Base-by-base conservation (phyloP, 1,139 yeast species). In the Suhomyces wounanorum region DNA sequence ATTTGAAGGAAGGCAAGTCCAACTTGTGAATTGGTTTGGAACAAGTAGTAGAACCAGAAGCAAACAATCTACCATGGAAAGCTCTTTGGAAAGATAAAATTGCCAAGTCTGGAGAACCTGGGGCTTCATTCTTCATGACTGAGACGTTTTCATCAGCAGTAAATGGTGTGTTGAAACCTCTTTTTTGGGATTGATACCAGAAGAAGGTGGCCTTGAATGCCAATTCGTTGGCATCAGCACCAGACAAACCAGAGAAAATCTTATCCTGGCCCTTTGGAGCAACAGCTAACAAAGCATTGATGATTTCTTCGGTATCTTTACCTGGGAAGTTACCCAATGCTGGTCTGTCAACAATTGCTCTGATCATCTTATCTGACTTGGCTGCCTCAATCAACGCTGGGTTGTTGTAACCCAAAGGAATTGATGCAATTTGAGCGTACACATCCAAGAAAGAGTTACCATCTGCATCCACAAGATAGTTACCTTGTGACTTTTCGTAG, bases 171-270 rank as follows among this genome's bases (percentile, higher is more conserved):
- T 65, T 60, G 61, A 70, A 77, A 40, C 83, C 81, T 70, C 92
- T 82, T 70, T 75, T 75, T 64, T 81, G 72, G 48, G 82, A 70
- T 63, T 84, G 88, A 68, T 85, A 85, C 77, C 86, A 85, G 75
- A 87, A 82, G 68, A 87, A 87, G 9, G 89, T 89, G 48, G 95
- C 94, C 73, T 87, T 87, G 78, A 84, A 87, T 10, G 95, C 95
- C 65, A 86, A 79, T 69, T 87, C 95, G 65, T 85, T 86, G 58
- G 95, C 95, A 65, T 87, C 94, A 30, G 92, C 88, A 53, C 96
- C 96, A 17, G 90, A 82, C 60, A 87, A 75, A 40, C 88, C 92
- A 16, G 89, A 82, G 90, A 92, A 88, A 50, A 81, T 79, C 62
- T 80, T 72, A 61, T 75, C 79, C 67, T 83, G 85, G 53, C 89